Evolutionary conservation across 805 yeast genomes (phyloP).

Genomic region (Saturnispora galanensis): DNA sequence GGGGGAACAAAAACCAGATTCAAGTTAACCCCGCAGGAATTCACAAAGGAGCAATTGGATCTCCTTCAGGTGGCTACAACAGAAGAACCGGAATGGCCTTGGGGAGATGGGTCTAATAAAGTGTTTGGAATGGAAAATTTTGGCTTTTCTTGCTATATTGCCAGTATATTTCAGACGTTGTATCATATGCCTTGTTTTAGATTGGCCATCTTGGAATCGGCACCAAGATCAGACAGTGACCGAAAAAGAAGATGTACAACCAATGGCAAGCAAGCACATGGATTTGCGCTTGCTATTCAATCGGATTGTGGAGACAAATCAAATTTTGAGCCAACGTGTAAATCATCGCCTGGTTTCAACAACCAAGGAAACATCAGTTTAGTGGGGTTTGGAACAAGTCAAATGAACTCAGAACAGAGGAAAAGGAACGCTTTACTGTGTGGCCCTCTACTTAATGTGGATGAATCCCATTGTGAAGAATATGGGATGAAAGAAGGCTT

Average conservation of each 20-base stretch:
- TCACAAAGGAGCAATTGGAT: no score
- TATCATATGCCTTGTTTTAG: conserved; percentile 69
- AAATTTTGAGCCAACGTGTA: background rate
- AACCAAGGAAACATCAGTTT: conserved; percentile 36
- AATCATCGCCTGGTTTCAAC: conserved; percentile 21
- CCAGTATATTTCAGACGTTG: conserved; percentile 82
- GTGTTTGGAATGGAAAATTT: conserved; percentile 77
- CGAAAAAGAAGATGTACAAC: conserved; percentile 33
- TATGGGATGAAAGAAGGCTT: conserved; percentile 39
- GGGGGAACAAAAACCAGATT: no score
- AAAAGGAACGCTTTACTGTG: conserved; percentile 66
- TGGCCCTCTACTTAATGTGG: conserved; percentile 82
- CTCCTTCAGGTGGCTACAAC: no score
- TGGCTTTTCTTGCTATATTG: conserved; percentile 91
- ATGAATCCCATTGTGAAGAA: conserved; percentile 46
- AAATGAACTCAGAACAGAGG: conserved; percentile 54
- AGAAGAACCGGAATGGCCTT: conserved; percentile 29
- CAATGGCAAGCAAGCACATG: conserved; percentile 33
- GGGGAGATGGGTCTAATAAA: conserved; percentile 60
- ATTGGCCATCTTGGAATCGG: conserved; percentile 39
- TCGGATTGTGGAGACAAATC: background rate
- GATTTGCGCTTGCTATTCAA: conserved; percentile 21
- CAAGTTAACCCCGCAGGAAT: no score
- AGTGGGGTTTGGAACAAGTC: conserved; percentile 34
- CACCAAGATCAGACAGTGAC: conserved; percentile 26